These are phyloP conservation scores for Peribolospora baueri DNA, from an alignment of 768 basidiomycete genomes.

Conservation along the genomic window DNA sequence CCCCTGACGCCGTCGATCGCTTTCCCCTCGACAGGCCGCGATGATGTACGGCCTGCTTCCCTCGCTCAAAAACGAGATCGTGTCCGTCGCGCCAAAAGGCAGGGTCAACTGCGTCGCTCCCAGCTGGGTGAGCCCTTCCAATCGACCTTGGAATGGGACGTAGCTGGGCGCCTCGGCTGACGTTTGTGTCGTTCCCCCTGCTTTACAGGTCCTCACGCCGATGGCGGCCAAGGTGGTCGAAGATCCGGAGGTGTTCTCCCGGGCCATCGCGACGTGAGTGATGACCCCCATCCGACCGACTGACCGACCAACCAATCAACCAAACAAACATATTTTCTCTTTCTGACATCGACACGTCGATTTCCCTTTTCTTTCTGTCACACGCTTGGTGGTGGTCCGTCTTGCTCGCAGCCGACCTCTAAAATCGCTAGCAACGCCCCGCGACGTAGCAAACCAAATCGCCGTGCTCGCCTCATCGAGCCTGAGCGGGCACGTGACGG, in stretches of 20 bases:
- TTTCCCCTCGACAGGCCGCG: slow-evolving; percentile 1
- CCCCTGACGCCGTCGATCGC: neutral
- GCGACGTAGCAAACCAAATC: slow-evolving; percentile 43
- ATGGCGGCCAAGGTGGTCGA: slow-evolving; percentile 36
- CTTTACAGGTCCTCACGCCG: slow-evolving; percentile 23
- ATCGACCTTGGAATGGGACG: neutral
- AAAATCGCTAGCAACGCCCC: slow-evolving; percentile 38
- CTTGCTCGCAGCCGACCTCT: slow-evolving; percentile 32
- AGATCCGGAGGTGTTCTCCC: slow-evolving; percentile 31
- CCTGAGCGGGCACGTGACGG: slow-evolving; percentile 45
- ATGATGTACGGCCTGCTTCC: slow-evolving; percentile 29
- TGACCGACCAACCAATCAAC: neutral
- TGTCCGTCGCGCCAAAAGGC: slow-evolving; percentile 42
- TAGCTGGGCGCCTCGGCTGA: neutral
- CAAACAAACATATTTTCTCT: too few relatives aligned
- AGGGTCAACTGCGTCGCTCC: slow-evolving; percentile 49
- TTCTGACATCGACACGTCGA: too few relatives aligned
- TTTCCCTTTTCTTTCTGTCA: neutral
- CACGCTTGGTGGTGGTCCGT: neutral
- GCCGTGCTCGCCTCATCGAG: slow-evolving; percentile 34
- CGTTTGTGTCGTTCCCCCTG: neutral
- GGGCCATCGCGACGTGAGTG: slow-evolving; percentile 42
- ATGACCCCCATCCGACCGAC: neutral
- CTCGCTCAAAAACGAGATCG: slow-evolving; percentile 55
- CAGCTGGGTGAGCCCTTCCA: slow-evolving; percentile 26